These are phyloP conservation scores for Rhizophora mangle DNA, from an alignment of 345 rosid genomes.

Conservation along the genomic window DNA sequence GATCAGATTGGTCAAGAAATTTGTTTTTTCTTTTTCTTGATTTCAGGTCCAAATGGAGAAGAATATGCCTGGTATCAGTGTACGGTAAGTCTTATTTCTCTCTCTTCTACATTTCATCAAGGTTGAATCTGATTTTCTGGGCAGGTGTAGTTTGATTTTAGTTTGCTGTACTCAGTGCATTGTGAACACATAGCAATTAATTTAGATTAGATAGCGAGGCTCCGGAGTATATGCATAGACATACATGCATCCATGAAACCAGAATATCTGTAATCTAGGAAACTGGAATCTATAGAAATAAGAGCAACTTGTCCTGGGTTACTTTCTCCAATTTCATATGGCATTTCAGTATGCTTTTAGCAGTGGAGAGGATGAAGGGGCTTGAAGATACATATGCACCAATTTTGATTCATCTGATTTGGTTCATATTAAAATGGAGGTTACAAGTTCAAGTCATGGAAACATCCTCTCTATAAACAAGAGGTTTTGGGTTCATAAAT, in stretches of 20 bases:
- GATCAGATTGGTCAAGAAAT: constrained; percentile 5
- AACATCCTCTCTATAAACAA: too few species aligned
- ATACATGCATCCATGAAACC: not conserved
- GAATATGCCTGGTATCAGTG: constrained; percentile 99
- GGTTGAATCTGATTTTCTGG: not conserved
- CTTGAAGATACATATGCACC: not conserved
- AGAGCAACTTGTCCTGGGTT: too few species aligned
- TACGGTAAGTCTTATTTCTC: constrained; percentile 52
- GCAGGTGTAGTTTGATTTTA: not conserved
- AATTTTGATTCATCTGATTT: too few species aligned
- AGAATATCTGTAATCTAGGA: too few species aligned
- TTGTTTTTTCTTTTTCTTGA: constrained; percentile 11
- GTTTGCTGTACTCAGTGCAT: not conserved
- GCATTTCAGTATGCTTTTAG: not conserved
- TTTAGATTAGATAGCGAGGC: not conserved
- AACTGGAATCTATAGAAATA: too few species aligned
- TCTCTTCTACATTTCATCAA: not conserved
- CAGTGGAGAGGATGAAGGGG: not conserved
- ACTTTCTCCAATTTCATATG: too few species aligned
- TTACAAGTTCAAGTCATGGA: too few species aligned
- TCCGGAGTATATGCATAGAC: not conserved
- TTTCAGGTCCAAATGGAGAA: constrained; percentile 85
- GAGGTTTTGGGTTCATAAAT: too few species aligned
- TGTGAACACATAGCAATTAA: not conserved
- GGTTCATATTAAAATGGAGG: too few species aligned